Conservation (phyloP, 2,329 filamentous ascomycete species). For the Trichoderma gracile region DNA sequence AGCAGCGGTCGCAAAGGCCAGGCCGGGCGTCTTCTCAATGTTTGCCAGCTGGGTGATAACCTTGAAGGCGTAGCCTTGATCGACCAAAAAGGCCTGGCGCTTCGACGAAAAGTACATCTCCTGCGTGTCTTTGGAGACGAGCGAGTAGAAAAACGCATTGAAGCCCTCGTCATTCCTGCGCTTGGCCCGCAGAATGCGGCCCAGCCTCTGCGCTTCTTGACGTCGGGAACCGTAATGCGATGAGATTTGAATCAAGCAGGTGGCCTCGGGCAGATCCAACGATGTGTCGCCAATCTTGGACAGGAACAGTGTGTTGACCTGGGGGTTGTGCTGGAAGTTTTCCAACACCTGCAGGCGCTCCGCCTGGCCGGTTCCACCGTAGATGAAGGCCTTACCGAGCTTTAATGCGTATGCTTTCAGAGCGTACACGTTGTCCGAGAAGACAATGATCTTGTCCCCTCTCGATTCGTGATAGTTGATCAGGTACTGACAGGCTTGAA, state of each 20-base stretch:
- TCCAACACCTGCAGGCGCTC: constrained; percentile 87
- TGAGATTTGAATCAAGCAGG: constrained; percentile 94
- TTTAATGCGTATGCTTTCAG: constrained; percentile 82
- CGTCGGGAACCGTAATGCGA: constrained; percentile 96
- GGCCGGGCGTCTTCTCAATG: constrained; percentile 77
- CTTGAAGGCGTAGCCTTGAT: constrained; percentile 98
- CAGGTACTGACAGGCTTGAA: constrained; percentile 96
- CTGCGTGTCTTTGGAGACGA: constrained; percentile 95
- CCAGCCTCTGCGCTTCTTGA: constrained; percentile 92
- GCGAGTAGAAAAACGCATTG: constrained; percentile 97
- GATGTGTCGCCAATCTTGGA: constrained; percentile 98
- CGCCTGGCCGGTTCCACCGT: constrained; percentile 79
- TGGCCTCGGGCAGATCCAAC: constrained; percentile 94
- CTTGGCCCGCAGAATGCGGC: constrained; percentile 91
- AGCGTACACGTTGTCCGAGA: constrained; percentile 96
- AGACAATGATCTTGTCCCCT: constrained; percentile 97
- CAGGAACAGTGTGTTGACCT: constrained; percentile 89
- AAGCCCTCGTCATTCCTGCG: constrained; percentile 96
- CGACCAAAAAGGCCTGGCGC: constrained; percentile 92
- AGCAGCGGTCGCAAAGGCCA: constrained; percentile 75
- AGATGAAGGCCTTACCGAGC: constrained; percentile 85
- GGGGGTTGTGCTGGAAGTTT: constrained; percentile 91
- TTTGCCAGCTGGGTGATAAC: constrained; percentile 95
- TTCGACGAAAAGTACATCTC: constrained; percentile 99
- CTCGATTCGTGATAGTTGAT: constrained; percentile 95